Base-by-base conservation (phyloP, 1,139 yeast species). In the Saccharomycopsis crataegensis region DNA sequence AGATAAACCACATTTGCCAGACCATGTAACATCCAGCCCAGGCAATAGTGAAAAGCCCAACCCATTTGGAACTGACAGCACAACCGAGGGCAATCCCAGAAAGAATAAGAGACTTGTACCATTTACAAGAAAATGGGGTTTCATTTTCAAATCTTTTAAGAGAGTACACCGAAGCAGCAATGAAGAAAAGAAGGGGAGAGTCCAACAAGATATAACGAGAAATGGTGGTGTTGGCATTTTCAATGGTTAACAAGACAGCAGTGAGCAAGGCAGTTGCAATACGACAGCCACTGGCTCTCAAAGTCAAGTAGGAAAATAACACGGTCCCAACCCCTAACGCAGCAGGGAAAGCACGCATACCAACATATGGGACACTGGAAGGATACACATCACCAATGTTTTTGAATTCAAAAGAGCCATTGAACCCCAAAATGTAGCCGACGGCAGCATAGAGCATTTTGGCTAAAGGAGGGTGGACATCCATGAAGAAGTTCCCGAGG, bases 391-490 rank as follows among this genome's bases (percentile, higher is more conserved):
- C 82, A 58, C 95, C 96, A 64, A 90, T 90, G 51, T 74, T 74
- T 60, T 78, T 79, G 66, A 90, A 89, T 56, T 72, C 77, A 64
- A 88, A 88, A 36, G 34, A 38, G 50, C 96, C 96, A 51, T 78
- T 78, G 70, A 82, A 89, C 0, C 96, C 96, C 51, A 85, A 89
- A 36, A 86, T 59, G 48, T 77, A 70, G 1, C 80, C 91, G 48
- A 87, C 80, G 44, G 86, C 88, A 2, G 95, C 96, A 69, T 79
- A 86, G 55, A 90, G 70, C 87, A 90, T 82, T 70, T 89, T 89
- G 50, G 96, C 95, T 64, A 89, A 76, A 4, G 97, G 97, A 33
- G 97, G 97, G 67, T 90, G 96, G 54, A 89, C 96, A 69, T 90
- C 96, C 87, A 90, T 84, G 71, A 90, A 89, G 69, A 77, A 87